Base-by-base conservation (phyloP, 805 yeast species). In the Starmerella tilneyi region DNA sequence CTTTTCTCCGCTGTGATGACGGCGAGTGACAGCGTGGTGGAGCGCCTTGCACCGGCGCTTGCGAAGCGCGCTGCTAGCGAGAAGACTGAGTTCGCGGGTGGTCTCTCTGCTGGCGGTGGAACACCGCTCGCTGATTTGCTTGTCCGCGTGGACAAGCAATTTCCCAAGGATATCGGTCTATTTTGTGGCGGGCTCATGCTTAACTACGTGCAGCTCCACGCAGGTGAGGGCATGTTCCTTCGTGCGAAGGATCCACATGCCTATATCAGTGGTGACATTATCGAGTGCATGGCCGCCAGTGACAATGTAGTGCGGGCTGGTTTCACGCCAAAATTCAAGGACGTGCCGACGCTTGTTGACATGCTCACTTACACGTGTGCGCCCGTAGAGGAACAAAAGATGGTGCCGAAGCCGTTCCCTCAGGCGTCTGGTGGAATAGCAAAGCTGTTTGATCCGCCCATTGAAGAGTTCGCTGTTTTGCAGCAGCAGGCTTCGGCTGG, bases 211-310 rank as follows among this genome's bases (percentile, higher is more conserved):
- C 68, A 67, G 49, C 73, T 92, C 58, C 66, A 75, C 30, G 74
- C 84, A 11, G 99, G 99, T 51, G 94, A 92, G 69, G 97, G 96
- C 46, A 86, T 92, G 79, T 92, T 88, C 61, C 72, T 92, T 63
- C 85, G 84, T 61, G 97, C 98, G 35, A 84, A 85, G 67, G 96
- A 88, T 65, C 97, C 97, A 21, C 99, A 92, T 65, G 98, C 98
- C 27, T 92, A 92, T 66, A 89, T 92, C 50, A 74, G 81, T 45
- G 99, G 99, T 54, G 97, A 92, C 64, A 92, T 92, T 56, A 88
- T 92, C 60, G 99, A 92, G 70, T 92, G 98, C 71, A 92, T 92
- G 99, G 98, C 98, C 34, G 96, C 98, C 8, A 81, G 94, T 32
- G 99, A 92, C 64, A 92, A 92, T 59, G 99, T 92, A 47, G 96